phyloP scores from a whole-genome alignment of 2,329 filamentous ascomycete genomes.

The Colletotrichum spinosum region DNA sequence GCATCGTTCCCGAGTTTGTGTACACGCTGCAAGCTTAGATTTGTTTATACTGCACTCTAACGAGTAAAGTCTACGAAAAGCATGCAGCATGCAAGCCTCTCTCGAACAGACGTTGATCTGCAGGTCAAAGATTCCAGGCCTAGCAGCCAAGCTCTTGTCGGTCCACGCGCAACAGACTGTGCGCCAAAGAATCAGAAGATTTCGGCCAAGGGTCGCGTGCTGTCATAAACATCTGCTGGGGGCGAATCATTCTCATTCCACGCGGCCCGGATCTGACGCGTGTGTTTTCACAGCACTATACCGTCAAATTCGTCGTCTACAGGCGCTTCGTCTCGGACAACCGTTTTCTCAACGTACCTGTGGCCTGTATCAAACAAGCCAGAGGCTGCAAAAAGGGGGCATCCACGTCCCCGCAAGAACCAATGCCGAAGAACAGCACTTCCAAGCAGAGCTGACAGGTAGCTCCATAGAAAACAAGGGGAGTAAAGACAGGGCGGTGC shows the following conservation, averaged over 20 bases:
- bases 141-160: constrained; percentile 4
- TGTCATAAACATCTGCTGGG: background rate
- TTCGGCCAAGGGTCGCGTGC: background rate
- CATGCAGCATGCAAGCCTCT: background rate
- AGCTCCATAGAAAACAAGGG: background rate
- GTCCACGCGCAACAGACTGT: constrained; percentile 1
- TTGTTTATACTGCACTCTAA: no score
- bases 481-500: constrained; percentile 19
- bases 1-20: no score
- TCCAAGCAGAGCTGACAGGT: background rate
- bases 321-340: no score
- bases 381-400: background rate
- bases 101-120: constrained; percentile 13
- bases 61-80: no score
- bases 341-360: background rate
- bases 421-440: background rate
- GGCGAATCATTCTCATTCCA: background rate
- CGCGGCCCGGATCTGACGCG: background rate
- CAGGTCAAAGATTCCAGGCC: constrained; percentile 12
- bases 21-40: no score
- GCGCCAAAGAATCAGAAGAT: background rate
- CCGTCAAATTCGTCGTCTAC: background rate
- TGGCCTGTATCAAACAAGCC: background rate
- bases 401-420: background rate
- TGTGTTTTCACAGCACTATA: background rate